Percentiles rank a stretch among this genome's conserved stretches.
phyloP scores from a whole-genome alignment of 257 asterid genomes.

The Nemophila menziesii region DNA sequence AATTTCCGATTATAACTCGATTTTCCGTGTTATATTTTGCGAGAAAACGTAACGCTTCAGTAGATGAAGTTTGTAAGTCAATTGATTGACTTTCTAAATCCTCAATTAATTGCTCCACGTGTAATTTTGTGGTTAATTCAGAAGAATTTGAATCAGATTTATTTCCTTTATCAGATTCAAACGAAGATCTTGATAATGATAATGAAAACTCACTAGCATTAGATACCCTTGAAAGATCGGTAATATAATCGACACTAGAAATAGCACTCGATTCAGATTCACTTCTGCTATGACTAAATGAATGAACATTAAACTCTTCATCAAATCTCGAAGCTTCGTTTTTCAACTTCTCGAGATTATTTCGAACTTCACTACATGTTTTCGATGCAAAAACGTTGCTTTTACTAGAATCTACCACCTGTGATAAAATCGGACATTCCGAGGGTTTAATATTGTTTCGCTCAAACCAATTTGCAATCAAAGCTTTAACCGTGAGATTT shows the following conservation, averaged over 20 bases:
- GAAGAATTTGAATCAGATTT: slow-evolving; percentile 30
- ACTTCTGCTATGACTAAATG: slow-evolving; percentile 83
- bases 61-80: slow-evolving; percentile 60
- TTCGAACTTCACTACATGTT: slow-evolving; percentile 21
- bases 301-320: slow-evolving; percentile 32
- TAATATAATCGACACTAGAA: slow-evolving; percentile 62
- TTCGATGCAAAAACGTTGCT: slow-evolving; percentile 22
- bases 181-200: slow-evolving; percentile 22
- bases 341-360: slow-evolving; percentile 21
- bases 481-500: slow-evolving; percentile 67
- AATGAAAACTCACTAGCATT: slow-evolving; percentile 26
- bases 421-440: slow-evolving; percentile 13
- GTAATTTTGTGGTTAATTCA: slow-evolving; percentile 45
- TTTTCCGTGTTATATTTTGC: slow-evolving; percentile 67
- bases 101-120: slow-evolving; percentile 50
- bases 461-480: slow-evolving; percentile 59
- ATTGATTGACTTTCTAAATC: slow-evolving; percentile 39
- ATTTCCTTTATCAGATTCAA: slow-evolving; percentile 31
- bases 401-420: slow-evolving; percentile 13
- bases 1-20: slow-evolving; percentile 59
- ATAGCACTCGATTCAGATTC: slow-evolving; percentile 79
- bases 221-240: slow-evolving; percentile 38
- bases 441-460: slow-evolving; percentile 33
- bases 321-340: slow-evolving; percentile 17
- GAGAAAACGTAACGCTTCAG: slow-evolving; percentile 65